Evolutionary conservation across 2,329 filamentous ascomycete species (phyloP).

Genomic region (Neocucurbitaria cava): DNA sequence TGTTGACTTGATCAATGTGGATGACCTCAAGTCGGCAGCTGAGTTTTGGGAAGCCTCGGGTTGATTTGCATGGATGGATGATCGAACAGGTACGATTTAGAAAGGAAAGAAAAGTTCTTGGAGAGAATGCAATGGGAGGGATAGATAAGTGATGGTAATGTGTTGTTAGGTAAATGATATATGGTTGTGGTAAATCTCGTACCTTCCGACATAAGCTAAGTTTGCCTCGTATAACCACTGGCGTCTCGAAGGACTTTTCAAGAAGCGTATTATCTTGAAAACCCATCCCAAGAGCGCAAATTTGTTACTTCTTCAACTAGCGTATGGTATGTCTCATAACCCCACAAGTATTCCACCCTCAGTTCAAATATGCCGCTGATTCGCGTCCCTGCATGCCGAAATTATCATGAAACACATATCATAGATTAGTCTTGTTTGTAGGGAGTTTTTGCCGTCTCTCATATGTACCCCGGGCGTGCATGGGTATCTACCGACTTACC

Average conservation of each 20-base stretch:
- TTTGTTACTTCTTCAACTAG: neutral
- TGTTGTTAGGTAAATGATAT: neutral
- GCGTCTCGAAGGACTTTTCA: too few relatives aligned
- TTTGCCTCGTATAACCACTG: too few relatives aligned
- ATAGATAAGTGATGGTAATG: neutral
- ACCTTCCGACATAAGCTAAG: too few relatives aligned
- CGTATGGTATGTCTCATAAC: too few relatives aligned
- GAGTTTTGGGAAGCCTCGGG: conserved; percentile 49
- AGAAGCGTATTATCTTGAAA: too few relatives aligned
- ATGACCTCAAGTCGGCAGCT: conserved; percentile 63
- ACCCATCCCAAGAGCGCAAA: neutral
- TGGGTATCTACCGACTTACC: neutral
- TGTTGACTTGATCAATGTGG: conserved; percentile 68
- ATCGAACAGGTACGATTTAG: too few relatives aligned
- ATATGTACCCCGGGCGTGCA: neutral
- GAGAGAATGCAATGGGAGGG: neutral
- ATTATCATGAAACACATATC: neutral
- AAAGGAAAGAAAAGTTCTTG: neutral
- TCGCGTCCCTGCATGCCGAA: neutral
- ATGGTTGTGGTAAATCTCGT: neutral
- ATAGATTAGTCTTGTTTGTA: neutral
- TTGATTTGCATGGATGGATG: neutral
- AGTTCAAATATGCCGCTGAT: neutral
- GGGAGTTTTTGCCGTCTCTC: neutral
- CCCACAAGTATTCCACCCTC: too few relatives aligned